Evolutionary conservation across 305 asterid species (phyloP), one percentile per base, ranked within the genome.

Genomic region (Withania somnifera): DNA sequence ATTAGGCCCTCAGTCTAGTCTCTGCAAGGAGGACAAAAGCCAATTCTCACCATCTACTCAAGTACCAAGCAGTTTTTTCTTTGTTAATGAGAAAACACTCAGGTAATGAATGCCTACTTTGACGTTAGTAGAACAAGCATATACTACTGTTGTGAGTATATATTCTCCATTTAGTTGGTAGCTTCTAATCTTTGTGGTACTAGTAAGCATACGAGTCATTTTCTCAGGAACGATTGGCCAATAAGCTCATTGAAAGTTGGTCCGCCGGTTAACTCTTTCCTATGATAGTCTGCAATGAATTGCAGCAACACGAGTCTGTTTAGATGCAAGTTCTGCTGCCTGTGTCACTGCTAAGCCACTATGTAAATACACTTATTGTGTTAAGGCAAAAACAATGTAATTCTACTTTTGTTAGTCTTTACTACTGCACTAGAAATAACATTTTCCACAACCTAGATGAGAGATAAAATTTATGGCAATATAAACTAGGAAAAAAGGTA

Each of bases 1-100:
- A 68, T 91, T 83, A 87, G 76, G 58, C 86, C 94, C 34, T 87
- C 94, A 6, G 93, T 89, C 81, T 86, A 90, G 73, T 92, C 86
- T 83, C 80, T 91, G n/a, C 82, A 51, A 53, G 88, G 84, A 11
- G 90, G 90, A 20, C 20, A 69, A 69, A 40, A 40, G 56, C 56
- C 5, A 11, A 69, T 24, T 22, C 38, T 38, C 17, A 5, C 1
- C 52, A 20, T 68, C 77, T 67, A 67, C 32, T 38, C 77, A 19
- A 19, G n/a, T 19, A 10, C 0, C 54, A 68, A 38, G 34, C 30
- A 38, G 32, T 40, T 40, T 11, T 5, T 66, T 68, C 52, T 67
- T 10, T 67, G 77, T 38, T 20, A 22, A 11, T 40, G 6, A n/a
- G 17, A 34, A 67, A 36, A 67, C 14, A 15, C 17, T 63, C 7